Base-by-base conservation (phyloP, 768 basidiomycete species). In the Lepiota brunneoincarnata region DNA sequence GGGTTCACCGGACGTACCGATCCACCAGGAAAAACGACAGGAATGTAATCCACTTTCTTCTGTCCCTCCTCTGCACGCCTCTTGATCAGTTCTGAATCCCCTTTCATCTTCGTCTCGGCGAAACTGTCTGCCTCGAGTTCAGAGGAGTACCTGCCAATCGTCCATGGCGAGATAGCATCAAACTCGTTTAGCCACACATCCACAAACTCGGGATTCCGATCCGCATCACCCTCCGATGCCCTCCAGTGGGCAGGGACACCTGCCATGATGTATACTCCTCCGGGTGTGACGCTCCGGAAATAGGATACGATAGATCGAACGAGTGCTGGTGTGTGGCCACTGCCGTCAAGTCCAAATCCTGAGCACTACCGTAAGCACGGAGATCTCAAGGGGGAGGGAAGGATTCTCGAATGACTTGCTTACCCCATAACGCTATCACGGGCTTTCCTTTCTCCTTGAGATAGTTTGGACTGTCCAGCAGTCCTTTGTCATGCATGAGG, bases 121-220 rank as follows among this genome's bases (percentile, higher is more conserved):
- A 85, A 91, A 5, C 66, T 56, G 49, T 90, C 87, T 1, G 84
- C 87, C 12, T 82, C 82, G 39, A 75, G 74, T 56, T 82, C 78
- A 55, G 75, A 78, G 17, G 70, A 71, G 64, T 82, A 91, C 31
- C 88, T 74, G 3, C 91, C 91, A 9, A 93, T 76, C 5, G 86
- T 89, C 91, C 91, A 93, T 6, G 91, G 91, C 18, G 84, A 87
- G 52, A 91, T 80, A 3, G 87, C 86, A 57, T 91, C 89, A 55
- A 91, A 89, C 20, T 82, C 82, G n/a, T 84, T 82, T 9, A 89
- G 70, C 84, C 87, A 92, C 9, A 90, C 75, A 45, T 81, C 72
- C 11, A 84, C 60, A 57, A 88, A 91, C 6, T 69, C 86, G 0
- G 82, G 80, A 57, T 90, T 78, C 2, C 72, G 73, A 65, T 91